phyloP scores from a whole-genome alignment of 129 eudicot genomes.

The Erigeron canadensis region DNA sequence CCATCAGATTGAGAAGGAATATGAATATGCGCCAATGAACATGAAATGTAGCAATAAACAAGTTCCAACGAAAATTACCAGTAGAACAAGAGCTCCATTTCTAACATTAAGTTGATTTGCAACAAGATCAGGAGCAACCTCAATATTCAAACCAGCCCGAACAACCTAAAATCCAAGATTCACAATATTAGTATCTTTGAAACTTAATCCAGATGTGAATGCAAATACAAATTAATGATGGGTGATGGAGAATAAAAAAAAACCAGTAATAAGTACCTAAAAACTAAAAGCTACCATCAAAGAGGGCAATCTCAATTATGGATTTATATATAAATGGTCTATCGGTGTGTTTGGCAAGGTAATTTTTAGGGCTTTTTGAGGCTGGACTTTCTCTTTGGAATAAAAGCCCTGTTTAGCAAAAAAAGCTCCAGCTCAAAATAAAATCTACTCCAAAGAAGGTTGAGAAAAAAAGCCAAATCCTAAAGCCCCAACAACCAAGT shows the following conservation, averaged over 20 bases:
- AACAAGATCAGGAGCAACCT: constrained; percentile 89
- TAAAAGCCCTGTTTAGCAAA: no score
- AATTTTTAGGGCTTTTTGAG: no score
- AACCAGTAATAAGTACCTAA: neutral
- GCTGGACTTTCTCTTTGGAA: no score
- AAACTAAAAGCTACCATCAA: neutral
- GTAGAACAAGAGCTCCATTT: constrained; percentile 90
- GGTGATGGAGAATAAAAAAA: neutral
- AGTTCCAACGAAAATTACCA: constrained; percentile 36
- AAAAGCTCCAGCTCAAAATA: no score
- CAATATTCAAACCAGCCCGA: constrained; percentile 86
- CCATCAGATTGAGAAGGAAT: neutral
- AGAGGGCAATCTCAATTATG: no score
- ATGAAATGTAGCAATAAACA: neutral
- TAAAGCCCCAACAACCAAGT: no score
- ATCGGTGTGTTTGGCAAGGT: no score
- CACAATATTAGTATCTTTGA: neutral
- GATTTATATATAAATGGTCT: neutral
- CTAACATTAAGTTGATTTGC: constrained; percentile 95
- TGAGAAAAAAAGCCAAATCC: no score
- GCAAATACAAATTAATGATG: neutral
- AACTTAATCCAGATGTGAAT: constrained; percentile 1
- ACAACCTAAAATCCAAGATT: constrained; percentile 52
- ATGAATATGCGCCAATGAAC: neutral
- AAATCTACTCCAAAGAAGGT: no score